phyloP scores from a whole-genome alignment of 2,329 filamentous ascomycete species.

The Pseudogymnoascus sp. region DNA sequence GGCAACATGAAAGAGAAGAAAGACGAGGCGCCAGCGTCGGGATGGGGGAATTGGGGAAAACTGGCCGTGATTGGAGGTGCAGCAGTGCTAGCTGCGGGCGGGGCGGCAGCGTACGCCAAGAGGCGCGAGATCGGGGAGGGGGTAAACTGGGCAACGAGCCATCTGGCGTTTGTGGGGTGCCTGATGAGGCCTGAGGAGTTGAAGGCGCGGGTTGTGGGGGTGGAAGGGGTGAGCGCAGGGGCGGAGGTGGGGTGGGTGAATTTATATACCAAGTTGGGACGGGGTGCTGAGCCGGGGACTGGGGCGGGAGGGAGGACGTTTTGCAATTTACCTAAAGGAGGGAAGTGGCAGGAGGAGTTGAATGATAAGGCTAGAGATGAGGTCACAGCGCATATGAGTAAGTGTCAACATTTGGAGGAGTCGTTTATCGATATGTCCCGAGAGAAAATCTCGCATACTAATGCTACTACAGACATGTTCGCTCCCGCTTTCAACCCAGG shows the following conservation, averaged over 20 bases:
- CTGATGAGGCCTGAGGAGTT: conserved; percentile 78
- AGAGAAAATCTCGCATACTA: neutral
- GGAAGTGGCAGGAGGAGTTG: conserved; percentile 58
- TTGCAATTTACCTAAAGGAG: conserved; percentile 64
- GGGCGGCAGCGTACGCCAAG: conserved; percentile 78
- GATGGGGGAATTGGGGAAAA: conserved; percentile 75
- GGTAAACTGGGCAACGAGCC: conserved; percentile 74
- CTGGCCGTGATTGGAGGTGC: conserved; percentile 81
- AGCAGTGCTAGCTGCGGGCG: conserved; percentile 70
- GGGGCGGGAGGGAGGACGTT: conserved; percentile 61
- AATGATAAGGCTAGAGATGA: conserved; percentile 78
- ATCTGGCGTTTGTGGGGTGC: conserved; percentile 89
- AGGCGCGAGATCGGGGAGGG: conserved; percentile 70
- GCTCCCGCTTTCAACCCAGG: neutral
- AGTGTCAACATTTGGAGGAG: conserved; percentile 24
- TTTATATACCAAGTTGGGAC: conserved; percentile 76
- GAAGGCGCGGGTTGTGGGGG: conserved; percentile 58
- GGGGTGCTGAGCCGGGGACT: conserved; percentile 53
- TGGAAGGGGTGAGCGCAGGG: conserved; percentile 56
- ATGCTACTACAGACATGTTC: neutral
- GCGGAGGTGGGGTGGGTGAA: conserved; percentile 72
- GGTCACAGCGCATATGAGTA: conserved; percentile 67
- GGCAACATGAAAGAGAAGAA: conserved; percentile 35
- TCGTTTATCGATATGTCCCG: conserved; percentile 1
- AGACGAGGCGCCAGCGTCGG: conserved; percentile 26